Base-by-base conservation (phyloP, 2,329 filamentous ascomycete species). In the Huntiella decipiens region DNA sequence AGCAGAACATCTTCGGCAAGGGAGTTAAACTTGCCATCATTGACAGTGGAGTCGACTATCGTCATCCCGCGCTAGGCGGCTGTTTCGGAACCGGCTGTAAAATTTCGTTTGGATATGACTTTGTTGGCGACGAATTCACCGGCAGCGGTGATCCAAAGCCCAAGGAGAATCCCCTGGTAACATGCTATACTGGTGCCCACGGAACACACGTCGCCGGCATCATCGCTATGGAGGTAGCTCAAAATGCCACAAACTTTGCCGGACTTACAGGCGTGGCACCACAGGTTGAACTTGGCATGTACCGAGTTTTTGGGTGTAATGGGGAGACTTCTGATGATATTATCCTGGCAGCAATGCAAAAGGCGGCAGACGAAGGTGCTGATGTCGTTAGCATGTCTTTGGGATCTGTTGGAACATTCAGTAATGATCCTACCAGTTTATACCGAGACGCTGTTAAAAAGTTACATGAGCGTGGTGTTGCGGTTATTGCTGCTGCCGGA, bases 61-160 rank as follows among this genome's bases (percentile, higher is more conserved):
- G 60, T 0, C 75, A 79, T 52, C 70, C 73, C 2, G 71, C 73
- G 16, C 66, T 80, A 0, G 77, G 77, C 31, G 73, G 73, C 41
- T 75, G 75, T 54, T 79, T 78, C 54, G 77, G 75, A 1, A 54
- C 63, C 1, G 71, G 66, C 5, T 77, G 68, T 52, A 61, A 77
- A 36, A 70, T 80, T n/a, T 62, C 64, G 2, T 70, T 66, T 48
- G 75, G 77, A 13, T 63, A 63, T 31, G 73, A 76, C 51, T 61
- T 76, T 35, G 67, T 76, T 15, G 74, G 73, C 12, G 72, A 78
- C 46, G 60, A 60, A 38, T 73, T 68, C 56, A 55, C 1, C 61
- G 64, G 12, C 2, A 28, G 19, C 8, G 35, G n/a, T 43, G 53
- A 57, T 44, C 59, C 62, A 22, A 60, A 62, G 31, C 60, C 60